phyloP scores from a whole-genome alignment of 1,139 yeast genomes.

The Yamadazyma songkhlaensis region DNA sequence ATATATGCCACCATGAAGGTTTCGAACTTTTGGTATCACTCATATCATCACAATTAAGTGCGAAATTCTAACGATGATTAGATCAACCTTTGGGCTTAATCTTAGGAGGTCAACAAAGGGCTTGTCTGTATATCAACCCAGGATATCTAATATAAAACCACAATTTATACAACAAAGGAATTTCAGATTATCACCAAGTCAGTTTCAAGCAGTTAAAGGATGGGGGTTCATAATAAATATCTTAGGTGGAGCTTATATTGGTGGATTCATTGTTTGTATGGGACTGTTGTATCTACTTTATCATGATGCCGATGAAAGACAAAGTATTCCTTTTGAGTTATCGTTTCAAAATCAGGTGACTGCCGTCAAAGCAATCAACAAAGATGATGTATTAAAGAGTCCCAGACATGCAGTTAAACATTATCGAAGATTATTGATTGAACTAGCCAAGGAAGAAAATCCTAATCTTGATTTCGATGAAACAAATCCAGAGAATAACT shows the following conservation, averaged over 20 bases:
- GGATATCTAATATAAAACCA: too few relatives aligned
- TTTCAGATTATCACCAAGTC: conserved; percentile 16
- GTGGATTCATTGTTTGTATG: conserved; percentile 37
- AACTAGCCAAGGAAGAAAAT: conserved; percentile 31
- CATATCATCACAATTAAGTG: conserved; percentile 5
- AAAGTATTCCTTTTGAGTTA: conserved; percentile 41
- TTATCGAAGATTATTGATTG: conserved; percentile 37
- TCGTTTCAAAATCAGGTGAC: conserved; percentile 31
- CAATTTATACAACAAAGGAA: conserved; percentile 6
- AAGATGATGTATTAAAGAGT: conserved; percentile 43
- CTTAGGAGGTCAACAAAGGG: neutral
- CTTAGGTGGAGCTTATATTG: conserved; percentile 44
- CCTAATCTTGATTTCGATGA: conserved; percentile 27
- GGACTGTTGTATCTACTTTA: conserved; percentile 42
- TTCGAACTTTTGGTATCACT: neutral
- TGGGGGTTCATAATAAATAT: conserved; percentile 36
- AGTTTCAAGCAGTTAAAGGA: conserved; percentile 23
- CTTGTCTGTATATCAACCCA: too few relatives aligned
- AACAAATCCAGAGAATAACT: conserved; percentile 20
- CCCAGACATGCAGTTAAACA: conserved; percentile 47
- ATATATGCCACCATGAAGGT: conserved; percentile 8
- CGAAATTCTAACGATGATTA: neutral
- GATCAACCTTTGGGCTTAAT: neutral
- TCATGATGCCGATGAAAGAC: conserved; percentile 39
- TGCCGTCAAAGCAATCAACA: conserved; percentile 44